Base-by-base conservation (phyloP, 768 basidiomycete species). In the Galerina marginata region DNA sequence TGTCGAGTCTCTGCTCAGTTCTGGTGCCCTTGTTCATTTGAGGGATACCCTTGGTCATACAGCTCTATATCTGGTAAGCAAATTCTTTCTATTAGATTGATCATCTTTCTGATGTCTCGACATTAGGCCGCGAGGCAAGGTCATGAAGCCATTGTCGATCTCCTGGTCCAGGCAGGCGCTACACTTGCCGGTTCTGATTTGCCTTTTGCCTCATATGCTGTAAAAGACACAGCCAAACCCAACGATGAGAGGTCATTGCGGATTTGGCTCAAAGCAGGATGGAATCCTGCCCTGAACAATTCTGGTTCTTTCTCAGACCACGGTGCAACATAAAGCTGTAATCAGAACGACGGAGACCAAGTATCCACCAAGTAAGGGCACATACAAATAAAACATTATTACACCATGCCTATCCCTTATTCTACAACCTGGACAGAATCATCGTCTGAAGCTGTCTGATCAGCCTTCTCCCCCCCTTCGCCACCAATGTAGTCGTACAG, bases 11-110 rank as follows among this genome's bases (percentile, higher is more conserved):
- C 75, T 95, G 39, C 80, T 95, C 16, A 79, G 84, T 60, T 85
- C 86, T 0, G 93, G 93, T 4, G 92, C 93, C 1, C 77, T 93
- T 12, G 93, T 95, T 20, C 93, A 96, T 72, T 77, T 91, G 9
- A 81, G 94, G 56, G 94, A 96, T 71, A 70, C 74, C 1, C 79
- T 95, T 46, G 94, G 92, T 2, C 93, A 95, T 67, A 94, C 93
- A 12, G 83, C 92, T 3, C 77, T 95, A 14, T 95, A 94, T 73
- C 91, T 93, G 73, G 91, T 91, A 62, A 66, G 86, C 72, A 25
- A 4, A 26, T 38, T 15, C 1, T 20, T 42, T 26, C 11, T 58
- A 49, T 37, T 14, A 45, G 59, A 20, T 33, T 46, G 7, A 39
- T 38, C 67, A 43, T 9, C 12, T 44, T 23, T 52, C 15, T 60